Evolutionary conservation across 2,329 filamentous ascomycete genomes (phyloP).

Genomic region (Xylaria hypoxylon): DNA sequence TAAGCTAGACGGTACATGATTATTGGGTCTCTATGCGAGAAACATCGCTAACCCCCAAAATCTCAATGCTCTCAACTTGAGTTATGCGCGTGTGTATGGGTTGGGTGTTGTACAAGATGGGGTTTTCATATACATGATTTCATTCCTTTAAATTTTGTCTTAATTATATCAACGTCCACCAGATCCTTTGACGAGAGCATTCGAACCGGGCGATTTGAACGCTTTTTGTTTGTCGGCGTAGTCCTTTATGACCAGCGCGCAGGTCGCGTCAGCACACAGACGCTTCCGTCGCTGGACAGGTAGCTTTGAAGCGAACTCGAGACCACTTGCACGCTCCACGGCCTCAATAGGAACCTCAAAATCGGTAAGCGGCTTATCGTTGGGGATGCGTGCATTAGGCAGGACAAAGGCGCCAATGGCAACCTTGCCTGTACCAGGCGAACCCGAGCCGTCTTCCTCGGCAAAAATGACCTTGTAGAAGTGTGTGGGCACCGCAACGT

Average conservation of each 20-base stretch:
- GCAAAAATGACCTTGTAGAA: slow-evolving; percentile 99
- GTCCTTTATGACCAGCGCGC: slow-evolving; percentile 85
- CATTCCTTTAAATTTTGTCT: slow-evolving; percentile 4
- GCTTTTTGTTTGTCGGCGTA: slow-evolving; percentile 73
- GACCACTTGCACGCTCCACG: slow-evolving; percentile 88
- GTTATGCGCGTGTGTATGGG: slow-evolving; percentile 13
- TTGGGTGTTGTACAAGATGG: slow-evolving; percentile 28
- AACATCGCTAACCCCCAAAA: not conserved
- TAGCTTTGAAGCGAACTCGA: slow-evolving; percentile 89
- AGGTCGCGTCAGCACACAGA: slow-evolving; percentile 87
- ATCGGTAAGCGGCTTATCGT: slow-evolving; percentile 85
- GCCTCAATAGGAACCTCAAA: slow-evolving; percentile 96
- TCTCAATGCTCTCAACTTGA: not conserved
- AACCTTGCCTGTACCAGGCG: slow-evolving; percentile 67
- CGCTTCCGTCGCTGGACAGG: slow-evolving; percentile 78
- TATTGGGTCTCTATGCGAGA: slow-evolving; percentile 22
- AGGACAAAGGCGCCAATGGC: slow-evolving; percentile 94
- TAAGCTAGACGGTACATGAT: slow-evolving; percentile 24
- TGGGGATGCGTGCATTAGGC: slow-evolving; percentile 89
- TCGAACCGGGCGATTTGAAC: slow-evolving; percentile 50
- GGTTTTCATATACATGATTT: slow-evolving; percentile 20
- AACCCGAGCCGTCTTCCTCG: slow-evolving; percentile 74
- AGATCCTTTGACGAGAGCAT: slow-evolving; percentile 31
- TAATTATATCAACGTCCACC: slow-evolving; percentile 12
- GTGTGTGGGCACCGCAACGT: slow-evolving; percentile 95